Base-by-base conservation (phyloP, 2,329 filamentous ascomycete genomes). In the Furcasterigmium furcatum region DNA sequence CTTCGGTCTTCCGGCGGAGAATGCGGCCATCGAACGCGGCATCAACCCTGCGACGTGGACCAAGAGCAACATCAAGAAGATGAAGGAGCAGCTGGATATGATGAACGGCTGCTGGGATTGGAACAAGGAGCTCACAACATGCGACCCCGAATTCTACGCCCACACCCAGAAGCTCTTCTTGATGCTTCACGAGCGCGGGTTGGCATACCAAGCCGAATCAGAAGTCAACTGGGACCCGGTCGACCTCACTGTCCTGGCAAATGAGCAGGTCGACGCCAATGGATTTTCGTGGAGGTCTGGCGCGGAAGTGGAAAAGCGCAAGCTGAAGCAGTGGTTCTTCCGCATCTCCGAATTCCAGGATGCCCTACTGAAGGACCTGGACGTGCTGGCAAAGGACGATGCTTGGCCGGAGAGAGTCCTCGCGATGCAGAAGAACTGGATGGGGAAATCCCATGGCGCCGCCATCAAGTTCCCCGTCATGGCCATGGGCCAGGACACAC, bases 181-280 rank as follows among this genome's bases (percentile, higher is more conserved):
- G 46, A 82, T 86, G 66, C 75, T 96, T 5, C 77, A 87, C 61
- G 72, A 87, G 53, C 78, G 80, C 48, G 87, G 87, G 1, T 73
- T 95, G 16, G 91, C 89, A 43, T 94, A 94, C 63, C 90, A 91
- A 60, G 83, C 82, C 27, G 85, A 94, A 55, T 88, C 89, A 18
- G 69, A 91, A 51, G 91, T 95, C 55, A 96, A 96, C 65, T 96
- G 88, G 69, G 91, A 95, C 55, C 91, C 91, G 2, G 78, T 95
- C 22, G 91, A 96, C 61, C 85, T 87, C 61, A 96, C 91, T 0
- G 91, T 96, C 14, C 73, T 96, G 48, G 91, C 91, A 10, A 96
- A 96, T 61, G 91, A 96, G 65, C 91, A 96, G 67, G 89, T 95
- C n/a, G 88, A 95, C 61, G 77, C 86, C 41, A 85, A 89, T 58